Evolutionary conservation across 2,329 filamentous ascomycete species (phyloP).

Genomic region (Ophiostoma tasmaniense): DNA sequence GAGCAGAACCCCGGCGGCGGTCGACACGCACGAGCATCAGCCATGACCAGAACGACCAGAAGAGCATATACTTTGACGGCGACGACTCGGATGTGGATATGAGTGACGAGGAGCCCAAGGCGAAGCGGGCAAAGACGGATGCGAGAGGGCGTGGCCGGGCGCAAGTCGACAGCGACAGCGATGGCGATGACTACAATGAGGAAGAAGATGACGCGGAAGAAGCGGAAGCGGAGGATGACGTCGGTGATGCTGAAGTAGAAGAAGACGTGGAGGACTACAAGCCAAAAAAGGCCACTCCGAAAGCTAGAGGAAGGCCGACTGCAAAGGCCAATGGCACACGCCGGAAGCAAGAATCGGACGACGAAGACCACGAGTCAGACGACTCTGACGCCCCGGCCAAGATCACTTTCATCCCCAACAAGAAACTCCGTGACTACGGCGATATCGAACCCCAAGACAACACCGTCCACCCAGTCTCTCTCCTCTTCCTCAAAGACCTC

Average conservation of each 20-base stretch:
- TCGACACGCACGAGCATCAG: constrained; percentile 38
- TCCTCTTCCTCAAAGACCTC: constrained; percentile 50
- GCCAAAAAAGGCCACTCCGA: constrained; percentile 20
- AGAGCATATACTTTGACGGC: constrained; percentile 45
- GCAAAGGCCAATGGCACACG: constrained; percentile 5
- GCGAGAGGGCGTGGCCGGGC: background rate
- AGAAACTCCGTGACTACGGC: constrained; percentile 33
- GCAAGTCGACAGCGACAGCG: constrained; percentile 21
- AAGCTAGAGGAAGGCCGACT: constrained; percentile 10
- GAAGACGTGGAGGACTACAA: constrained; percentile 19
- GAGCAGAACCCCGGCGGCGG: constrained; percentile 30
- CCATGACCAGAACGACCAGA: constrained; percentile 27
- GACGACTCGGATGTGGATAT: constrained; percentile 24
- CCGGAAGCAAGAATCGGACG: background rate
- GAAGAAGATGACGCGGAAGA: constrained; percentile 21
- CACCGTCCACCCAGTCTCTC: constrained; percentile 48
- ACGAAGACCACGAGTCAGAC: constrained; percentile 30
- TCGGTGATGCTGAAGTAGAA: constrained; percentile 21
- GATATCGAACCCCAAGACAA: constrained; percentile 43
- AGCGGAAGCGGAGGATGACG: constrained; percentile 22
- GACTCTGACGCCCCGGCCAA: constrained; percentile 31
- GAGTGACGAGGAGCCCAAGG: background rate
- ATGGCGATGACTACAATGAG: constrained; percentile 22
- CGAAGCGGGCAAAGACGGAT: constrained; percentile 19
- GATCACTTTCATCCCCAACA: constrained; percentile 35